Evolutionary conservation across 345 rosid genomes (phyloP), one percentile per base, ranked within the genome.

Genomic region (Eucalyptus sp.): DNA sequence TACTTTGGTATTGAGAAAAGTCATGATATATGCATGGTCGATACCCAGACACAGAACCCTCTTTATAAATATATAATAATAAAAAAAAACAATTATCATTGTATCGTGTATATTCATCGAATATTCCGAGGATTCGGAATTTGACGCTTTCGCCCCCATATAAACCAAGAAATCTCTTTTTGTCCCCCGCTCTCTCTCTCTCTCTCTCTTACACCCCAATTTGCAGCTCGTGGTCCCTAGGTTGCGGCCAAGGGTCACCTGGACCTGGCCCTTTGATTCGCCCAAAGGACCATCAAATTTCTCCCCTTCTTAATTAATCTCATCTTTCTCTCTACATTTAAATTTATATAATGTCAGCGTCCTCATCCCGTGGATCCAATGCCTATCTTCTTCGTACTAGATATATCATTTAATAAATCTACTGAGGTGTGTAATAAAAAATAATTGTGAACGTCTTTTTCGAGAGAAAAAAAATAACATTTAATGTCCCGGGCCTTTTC

Each of bases 311-410:
- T 29, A 62, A 12, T 12, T 13, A 13, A 5, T 62, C 68, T 20
- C 58, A 52, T 52, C 58, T 18, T 24, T 27, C 14, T 62, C 68
- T 29, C 68, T 13, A 29, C 31, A 29, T 62, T 49, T 13, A 10
- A 27, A 64, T 64, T 64, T 14, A 6, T 66, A 6, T 31, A 15
- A 68, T 5, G 81, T 71, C 81, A 71, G 25, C 13, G 83, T 71
- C 83, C 89, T 88, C 76, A 10, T 88, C 83, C 52, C 5, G 4
- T 51, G 89, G 89, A 88, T 88, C 89, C 89, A 88, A 80, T 88
- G 89, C 60, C 86, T 52, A 88, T 79, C 89, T 17, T 52, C 22
- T 80, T 64, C 18, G 7, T 16, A 17, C 44, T 31, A 7, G 3
- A 64, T 14, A 6, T 4, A 7, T 14, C 17, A n/a, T 68, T 68